Conservation (phyloP, 2,329 filamentous ascomycete genomes). For the Ophiocordyceps camponoti-floridani region DNA sequence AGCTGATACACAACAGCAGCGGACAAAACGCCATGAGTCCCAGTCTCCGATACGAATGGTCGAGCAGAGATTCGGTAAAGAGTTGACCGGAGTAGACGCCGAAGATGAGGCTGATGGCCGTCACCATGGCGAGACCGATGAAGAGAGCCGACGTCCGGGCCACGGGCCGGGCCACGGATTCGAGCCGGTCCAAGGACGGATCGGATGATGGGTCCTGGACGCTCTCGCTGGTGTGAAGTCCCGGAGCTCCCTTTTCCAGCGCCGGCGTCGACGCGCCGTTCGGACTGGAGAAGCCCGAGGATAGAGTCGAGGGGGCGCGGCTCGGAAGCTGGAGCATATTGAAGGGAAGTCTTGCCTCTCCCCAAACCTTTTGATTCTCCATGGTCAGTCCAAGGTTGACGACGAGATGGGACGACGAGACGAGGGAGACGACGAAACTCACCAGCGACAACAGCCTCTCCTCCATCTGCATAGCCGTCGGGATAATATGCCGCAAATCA, state of each 20-base stretch:
- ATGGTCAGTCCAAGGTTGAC: neutral
- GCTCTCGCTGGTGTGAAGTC: slow-evolving; percentile 6
- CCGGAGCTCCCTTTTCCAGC: slow-evolving; percentile 4
- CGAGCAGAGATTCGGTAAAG: slow-evolving; percentile 19
- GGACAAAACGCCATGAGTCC: slow-evolving; percentile 17
- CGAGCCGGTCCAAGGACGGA: slow-evolving; percentile 9
- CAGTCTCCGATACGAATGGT: slow-evolving; percentile 17
- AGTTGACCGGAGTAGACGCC: slow-evolving; percentile 18
- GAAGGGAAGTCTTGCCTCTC: slow-evolving; percentile 3
- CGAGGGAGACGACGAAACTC: neutral
- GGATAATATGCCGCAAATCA: slow-evolving; percentile 19
- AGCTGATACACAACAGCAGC: slow-evolving; percentile 14
- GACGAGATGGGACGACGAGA: neutral
- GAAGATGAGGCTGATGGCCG: slow-evolving; percentile 19
- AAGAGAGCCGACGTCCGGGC: slow-evolving; percentile 18
- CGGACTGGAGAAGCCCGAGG: slow-evolving; percentile 5
- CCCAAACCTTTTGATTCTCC: slow-evolving; percentile 9
- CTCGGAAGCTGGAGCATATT: slow-evolving; percentile 6
- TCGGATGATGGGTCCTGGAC: slow-evolving; percentile 10
- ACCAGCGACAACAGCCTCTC: slow-evolving; percentile 13
- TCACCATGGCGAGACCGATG: slow-evolving; percentile 17
- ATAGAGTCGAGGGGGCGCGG: slow-evolving; percentile 4
- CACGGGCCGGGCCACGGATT: slow-evolving; percentile 23
- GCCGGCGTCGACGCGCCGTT: slow-evolving; percentile 5
- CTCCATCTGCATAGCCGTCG: slow-evolving; percentile 16